A percentile compares a stretch with the other conserved stretches of the same genome.
Evolutionary conservation across 2,329 filamentous ascomycete genomes (phyloP).

Genomic region (Tolypocladium ovalisporum): DNA sequence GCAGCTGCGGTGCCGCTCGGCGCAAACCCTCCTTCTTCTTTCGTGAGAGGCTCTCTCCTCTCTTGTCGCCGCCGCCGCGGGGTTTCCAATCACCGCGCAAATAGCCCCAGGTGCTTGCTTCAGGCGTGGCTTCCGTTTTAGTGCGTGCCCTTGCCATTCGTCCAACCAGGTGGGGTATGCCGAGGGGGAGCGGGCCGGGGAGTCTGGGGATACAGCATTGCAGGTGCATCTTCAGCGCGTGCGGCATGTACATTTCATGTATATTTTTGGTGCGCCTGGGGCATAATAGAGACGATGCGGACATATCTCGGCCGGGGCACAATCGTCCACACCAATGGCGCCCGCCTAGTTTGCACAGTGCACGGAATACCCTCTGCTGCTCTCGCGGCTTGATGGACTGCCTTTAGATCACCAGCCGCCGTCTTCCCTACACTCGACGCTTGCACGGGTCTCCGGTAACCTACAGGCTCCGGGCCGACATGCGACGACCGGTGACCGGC

Average conservation of each 20-base stretch:
- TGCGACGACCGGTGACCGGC: not conserved
- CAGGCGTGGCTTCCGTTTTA: not conserved
- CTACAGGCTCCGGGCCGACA: not conserved
- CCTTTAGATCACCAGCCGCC: too few species aligned
- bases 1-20: not conserved
- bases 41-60: not conserved
- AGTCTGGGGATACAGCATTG: not conserved
- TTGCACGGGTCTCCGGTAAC: not conserved
- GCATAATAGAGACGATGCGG: not conserved
- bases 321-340: not conserved
- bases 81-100: not conserved
- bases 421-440: not conserved
- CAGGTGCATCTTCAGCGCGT: not conserved
- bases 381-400: not conserved
- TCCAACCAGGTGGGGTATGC: not conserved
- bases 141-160: not conserved
- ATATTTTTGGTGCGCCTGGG: not conserved
- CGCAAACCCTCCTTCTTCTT: not conserved
- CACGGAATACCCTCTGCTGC: not conserved
- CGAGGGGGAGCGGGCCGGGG: not conserved
- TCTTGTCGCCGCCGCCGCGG: not conserved
- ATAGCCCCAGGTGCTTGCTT: not conserved
- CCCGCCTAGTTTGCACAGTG: not conserved
- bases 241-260: not conserved
- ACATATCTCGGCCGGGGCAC: not conserved